phyloP scores from a whole-genome alignment of 2,329 filamentous ascomycete genomes.

The Cryphonectria nitschkei region DNA sequence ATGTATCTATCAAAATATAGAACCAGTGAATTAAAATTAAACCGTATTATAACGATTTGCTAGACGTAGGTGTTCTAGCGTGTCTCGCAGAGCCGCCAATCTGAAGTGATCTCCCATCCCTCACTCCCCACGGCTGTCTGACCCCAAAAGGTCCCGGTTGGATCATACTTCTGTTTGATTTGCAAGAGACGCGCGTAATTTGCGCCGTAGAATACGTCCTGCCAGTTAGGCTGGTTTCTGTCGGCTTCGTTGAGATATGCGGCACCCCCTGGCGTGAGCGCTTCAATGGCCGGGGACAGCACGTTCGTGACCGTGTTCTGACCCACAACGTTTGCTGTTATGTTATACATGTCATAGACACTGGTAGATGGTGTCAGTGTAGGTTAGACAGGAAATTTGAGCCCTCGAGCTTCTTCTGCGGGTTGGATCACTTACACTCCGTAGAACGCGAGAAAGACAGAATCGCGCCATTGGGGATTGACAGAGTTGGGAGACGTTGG shows the following conservation, averaged over 20 bases:
- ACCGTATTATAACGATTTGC: not conserved
- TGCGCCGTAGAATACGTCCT: constrained; percentile 17
- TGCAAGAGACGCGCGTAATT: constrained; percentile 32
- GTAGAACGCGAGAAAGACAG: constrained; percentile 12
- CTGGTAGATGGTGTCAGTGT: not conserved
- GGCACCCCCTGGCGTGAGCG: constrained; percentile 17
- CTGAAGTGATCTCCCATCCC: constrained; percentile 37
- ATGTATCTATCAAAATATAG: not conserved
- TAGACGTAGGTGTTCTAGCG: not conserved
- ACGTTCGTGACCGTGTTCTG: constrained; percentile 15
- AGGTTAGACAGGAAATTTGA: fast-evolving
- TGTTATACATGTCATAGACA: constrained; percentile 7
- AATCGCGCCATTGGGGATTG: constrained; percentile 15
- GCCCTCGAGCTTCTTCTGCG: no score
- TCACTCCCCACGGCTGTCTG: constrained; percentile 47
- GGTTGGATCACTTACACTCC: constrained; percentile 4
- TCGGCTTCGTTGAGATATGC: constrained; percentile 27
- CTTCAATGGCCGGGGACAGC: constrained; percentile 30
- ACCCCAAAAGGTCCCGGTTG: constrained; percentile 44
- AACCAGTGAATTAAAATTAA: not conserved
- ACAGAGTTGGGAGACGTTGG: constrained; percentile 7
- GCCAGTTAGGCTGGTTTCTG: constrained; percentile 17
- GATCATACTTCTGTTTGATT: constrained; percentile 50
- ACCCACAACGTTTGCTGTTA: constrained; percentile 6
- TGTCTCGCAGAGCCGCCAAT: not conserved